Evolutionary conservation across 345 rosid genomes (phyloP).

Genomic region (Excoecaria agallocha): DNA sequence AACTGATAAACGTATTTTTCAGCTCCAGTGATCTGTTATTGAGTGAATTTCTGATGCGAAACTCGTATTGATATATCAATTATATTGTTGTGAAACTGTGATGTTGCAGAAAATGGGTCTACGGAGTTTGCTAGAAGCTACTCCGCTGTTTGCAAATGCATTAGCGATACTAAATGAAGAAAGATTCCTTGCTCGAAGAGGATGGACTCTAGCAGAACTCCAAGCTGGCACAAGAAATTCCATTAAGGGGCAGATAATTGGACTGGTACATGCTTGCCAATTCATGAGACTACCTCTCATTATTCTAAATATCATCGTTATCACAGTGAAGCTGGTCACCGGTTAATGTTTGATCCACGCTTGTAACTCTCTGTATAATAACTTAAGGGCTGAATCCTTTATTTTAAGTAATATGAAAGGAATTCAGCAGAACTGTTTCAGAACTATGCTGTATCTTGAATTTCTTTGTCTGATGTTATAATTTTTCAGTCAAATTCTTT

Average conservation of each 20-base stretch:
- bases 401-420: neutral
- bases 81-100: neutral
- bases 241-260: constrained; percentile 41
- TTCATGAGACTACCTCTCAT: constrained; percentile 50
- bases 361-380: neutral
- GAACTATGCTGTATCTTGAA: neutral
- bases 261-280: constrained; percentile 51
- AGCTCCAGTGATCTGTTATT: neutral
- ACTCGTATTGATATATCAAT: neutral
- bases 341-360: constrained; percentile 25
- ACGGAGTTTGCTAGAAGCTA: constrained; percentile 43
- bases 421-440: neutral
- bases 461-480: neutral
- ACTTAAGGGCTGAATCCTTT: neutral
- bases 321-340: constrained; percentile 37
- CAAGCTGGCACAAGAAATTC: constrained; percentile 36
- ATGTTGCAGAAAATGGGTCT: constrained; percentile 42
- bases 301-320: constrained; percentile 36
- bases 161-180: constrained; percentile 53
- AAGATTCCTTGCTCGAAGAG: constrained; percentile 44
- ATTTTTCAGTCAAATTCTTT: too few species aligned
- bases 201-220: constrained; percentile 52
- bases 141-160: constrained; percentile 46
- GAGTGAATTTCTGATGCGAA: neutral
- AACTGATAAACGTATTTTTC: neutral